Conservation (phyloP, 305 asterid genomes). For the Fraxinus baroniana region DNA sequence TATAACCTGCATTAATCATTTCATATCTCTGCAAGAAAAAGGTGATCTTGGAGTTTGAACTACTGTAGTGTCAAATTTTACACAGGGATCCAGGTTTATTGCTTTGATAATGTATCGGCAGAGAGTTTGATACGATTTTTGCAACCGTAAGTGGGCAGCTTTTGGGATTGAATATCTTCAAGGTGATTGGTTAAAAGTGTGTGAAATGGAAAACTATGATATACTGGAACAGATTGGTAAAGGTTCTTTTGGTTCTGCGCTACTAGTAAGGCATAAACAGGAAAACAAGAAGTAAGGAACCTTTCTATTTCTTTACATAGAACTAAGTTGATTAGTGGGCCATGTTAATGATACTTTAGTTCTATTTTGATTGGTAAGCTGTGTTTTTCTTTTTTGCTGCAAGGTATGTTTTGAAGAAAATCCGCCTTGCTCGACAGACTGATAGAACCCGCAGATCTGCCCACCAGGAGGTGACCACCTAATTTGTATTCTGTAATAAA, state of each 20-base stretch:
- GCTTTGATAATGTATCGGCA: slow-evolving; percentile 16
- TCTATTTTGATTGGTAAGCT: slow-evolving; percentile 21
- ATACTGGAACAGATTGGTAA: slow-evolving; percentile 92
- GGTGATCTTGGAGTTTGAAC: background rate
- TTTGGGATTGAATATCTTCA: slow-evolving; percentile 16
- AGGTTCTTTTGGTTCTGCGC: slow-evolving; percentile 95
- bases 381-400: slow-evolving; percentile 18
- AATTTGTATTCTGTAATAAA: background rate
- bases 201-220: slow-evolving; percentile 80
- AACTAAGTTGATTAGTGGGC: slow-evolving; percentile 7
- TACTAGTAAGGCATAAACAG: slow-evolving; percentile 88
- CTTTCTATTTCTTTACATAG: background rate
- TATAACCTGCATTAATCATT: background rate
- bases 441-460: slow-evolving; percentile 98
- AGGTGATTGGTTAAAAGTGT: slow-evolving; percentile 25
- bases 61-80: slow-evolving; percentile 16
- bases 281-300: slow-evolving; percentile 85
- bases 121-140: slow-evolving; percentile 2
- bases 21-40: background rate
- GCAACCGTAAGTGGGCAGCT: slow-evolving; percentile 18
- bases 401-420: slow-evolving; percentile 97
- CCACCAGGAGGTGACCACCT: slow-evolving; percentile 80
- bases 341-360: background rate
- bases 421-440: slow-evolving; percentile 98
- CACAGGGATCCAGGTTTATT: background rate